Base-by-base conservation (phyloP, 2,329 filamentous ascomycete genomes). In the Talaromyces sp. region DNA sequence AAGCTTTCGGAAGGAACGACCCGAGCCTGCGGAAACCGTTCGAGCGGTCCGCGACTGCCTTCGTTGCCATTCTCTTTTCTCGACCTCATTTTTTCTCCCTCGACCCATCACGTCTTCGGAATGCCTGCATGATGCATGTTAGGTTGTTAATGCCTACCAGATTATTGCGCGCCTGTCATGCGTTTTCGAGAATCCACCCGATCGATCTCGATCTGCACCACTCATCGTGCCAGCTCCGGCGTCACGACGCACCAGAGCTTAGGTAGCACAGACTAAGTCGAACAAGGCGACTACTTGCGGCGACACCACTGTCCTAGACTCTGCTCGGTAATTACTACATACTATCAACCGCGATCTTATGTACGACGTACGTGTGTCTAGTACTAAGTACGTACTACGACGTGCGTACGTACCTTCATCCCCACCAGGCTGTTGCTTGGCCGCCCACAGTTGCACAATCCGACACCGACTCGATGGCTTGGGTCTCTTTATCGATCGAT, bases 1-100 rank as follows among this genome's bases (percentile, higher is more conserved):
- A 25, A 47, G 22, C 54, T 60, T 57, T 57, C 59, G 55, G 59
- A 58, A 61, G 59, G 59, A 55, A 58, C 59, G 59, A 61, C 27
- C 59, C 59, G 59, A 44, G 11, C 32, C 19, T 17, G 32, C 42
- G 54, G 39, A 47, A 56, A 28, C 52, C 30, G 39, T n/a, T 28
- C 39, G n/a, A 19, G 17, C 2, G 22, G 19, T 25, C 36, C 33
- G 30, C 33, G 54, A 39, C 44, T 60, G 42, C 44, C 13, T 33
- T n/a, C 22, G n/a, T 47, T 47, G 42, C 51, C 53, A 11, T 33
- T 22, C 27, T 44, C 36, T 22, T 25, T 44, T 11, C 15, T 36
- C 36, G 13, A 39, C 17, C 17, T 39, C 36, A 39, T 33, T 19
- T 51, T 28, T 25, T 19, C 11, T 19, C 28, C 42, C 55, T 44